phyloP scores from a whole-genome alignment of 352 stramenopile genomes.

The Globisporangium irregulare region DNA sequence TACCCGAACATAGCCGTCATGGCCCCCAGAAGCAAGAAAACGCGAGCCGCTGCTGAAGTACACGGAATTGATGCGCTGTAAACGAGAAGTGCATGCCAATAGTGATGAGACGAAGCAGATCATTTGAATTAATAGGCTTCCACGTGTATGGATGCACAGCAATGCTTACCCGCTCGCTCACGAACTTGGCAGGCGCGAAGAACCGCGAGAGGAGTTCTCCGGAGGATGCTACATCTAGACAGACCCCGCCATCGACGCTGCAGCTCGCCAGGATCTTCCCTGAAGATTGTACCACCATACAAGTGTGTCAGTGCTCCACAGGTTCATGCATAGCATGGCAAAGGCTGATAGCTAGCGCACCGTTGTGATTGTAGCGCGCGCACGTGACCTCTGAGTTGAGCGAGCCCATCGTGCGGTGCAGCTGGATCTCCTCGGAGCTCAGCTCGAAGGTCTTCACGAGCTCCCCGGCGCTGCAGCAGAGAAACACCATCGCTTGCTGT shows the following conservation, averaged over 20 bases:
- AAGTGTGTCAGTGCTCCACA: neutral
- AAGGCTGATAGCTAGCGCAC: slow-evolving; percentile 7
- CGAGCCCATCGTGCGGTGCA: slow-evolving; percentile 40
- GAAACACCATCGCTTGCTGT: slow-evolving; percentile 26
- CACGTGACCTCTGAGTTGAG: slow-evolving; percentile 58
- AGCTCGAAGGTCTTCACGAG: slow-evolving; percentile 63
- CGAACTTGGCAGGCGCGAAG: slow-evolving; percentile 45
- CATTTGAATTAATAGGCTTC: no score
- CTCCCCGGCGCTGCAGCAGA: slow-evolving; percentile 54
- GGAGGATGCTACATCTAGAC: slow-evolving; percentile 46
- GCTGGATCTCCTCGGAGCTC: slow-evolving; percentile 42
- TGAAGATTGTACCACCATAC: slow-evolving; percentile 4
- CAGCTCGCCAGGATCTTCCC: slow-evolving; percentile 65
- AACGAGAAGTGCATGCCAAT: neutral
- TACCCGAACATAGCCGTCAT: slow-evolving; percentile 53
- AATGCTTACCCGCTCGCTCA: slow-evolving; percentile 32
- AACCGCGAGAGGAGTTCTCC: slow-evolving; percentile 64
- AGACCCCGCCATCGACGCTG: slow-evolving; percentile 58
- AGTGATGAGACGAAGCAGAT: no score
- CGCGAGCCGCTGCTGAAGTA: slow-evolving; percentile 71
- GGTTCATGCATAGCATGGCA: no score
- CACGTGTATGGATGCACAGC: neutral
- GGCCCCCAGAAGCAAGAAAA: slow-evolving; percentile 59
- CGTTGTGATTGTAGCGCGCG: slow-evolving; percentile 68
- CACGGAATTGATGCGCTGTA: slow-evolving; percentile 56